Conservation (phyloP, 805 yeast genomes). For the Candida coquimbonensis region DNA sequence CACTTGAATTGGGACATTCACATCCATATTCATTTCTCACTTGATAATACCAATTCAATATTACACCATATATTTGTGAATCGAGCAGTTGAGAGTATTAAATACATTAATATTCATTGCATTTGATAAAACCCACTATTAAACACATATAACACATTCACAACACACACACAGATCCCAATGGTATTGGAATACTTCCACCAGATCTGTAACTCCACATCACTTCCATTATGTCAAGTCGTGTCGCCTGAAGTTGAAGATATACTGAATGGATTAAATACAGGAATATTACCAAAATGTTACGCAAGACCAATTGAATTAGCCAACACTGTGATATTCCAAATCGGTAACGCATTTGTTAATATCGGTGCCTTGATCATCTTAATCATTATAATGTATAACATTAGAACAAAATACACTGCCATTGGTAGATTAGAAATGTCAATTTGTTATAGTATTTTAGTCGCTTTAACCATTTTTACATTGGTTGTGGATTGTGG, state of each 20-base stretch:
- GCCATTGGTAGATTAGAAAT: constrained; percentile 92
- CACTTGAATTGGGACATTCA: too few species aligned
- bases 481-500: constrained; percentile 86
- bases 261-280: constrained; percentile 26
- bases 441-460: constrained; percentile 60
- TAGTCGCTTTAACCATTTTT: constrained; percentile 50
- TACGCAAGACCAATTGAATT: constrained; percentile 80
- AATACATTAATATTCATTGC: too few species aligned
- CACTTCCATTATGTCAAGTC: constrained; percentile 77
- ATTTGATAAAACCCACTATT: too few species aligned
- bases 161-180: too few species aligned
- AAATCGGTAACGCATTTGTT: constrained; percentile 80
- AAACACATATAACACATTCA: too few species aligned
- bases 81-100: too few species aligned
- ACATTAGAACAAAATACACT: constrained; percentile 78
- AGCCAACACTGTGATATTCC: constrained; percentile 88
- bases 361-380: constrained; percentile 69
- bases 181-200: constrained; percentile 67
- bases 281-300: constrained; percentile 71
- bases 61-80: too few species aligned
- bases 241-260: constrained; percentile 43
- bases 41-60: too few species aligned
- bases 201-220: constrained; percentile 53
- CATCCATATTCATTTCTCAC: too few species aligned
- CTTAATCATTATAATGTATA: constrained; percentile 62